Conservation (phyloP, 2,329 filamentous ascomycete species). For the Mollisiaceae sp. region DNA sequence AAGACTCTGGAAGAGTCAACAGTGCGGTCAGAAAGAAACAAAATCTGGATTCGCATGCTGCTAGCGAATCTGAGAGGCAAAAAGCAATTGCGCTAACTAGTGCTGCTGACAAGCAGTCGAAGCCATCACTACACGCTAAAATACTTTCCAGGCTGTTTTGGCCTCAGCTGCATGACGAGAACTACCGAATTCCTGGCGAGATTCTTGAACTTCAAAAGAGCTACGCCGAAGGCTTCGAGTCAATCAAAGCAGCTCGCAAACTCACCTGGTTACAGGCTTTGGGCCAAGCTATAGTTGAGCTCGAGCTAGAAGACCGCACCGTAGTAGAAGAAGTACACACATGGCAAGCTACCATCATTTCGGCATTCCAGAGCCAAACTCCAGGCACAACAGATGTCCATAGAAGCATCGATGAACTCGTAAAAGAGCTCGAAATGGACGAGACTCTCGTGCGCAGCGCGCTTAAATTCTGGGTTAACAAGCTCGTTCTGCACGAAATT, state of each 20-base stretch:
- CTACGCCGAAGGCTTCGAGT: constrained; percentile 79
- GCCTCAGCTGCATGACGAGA: constrained; percentile 77
- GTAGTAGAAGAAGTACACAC: constrained; percentile 76
- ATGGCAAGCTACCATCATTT: constrained; percentile 87
- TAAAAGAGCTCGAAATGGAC: constrained; percentile 69
- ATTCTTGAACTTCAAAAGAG: constrained; percentile 66
- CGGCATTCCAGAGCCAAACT: constrained; percentile 68
- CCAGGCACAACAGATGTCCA: constrained; percentile 35
- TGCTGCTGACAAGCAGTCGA: constrained; percentile 40
- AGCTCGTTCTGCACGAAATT: constrained; percentile 66
- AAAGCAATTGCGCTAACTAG: constrained; percentile 42
- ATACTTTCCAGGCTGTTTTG: constrained; percentile 94
- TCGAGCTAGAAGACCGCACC: constrained; percentile 82
- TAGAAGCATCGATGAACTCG: constrained; percentile 58
- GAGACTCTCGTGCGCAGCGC: constrained; percentile 71
- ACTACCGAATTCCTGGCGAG: constrained; percentile 65
- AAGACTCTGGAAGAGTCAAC: constrained; percentile 80
- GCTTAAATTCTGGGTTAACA: constrained; percentile 73
- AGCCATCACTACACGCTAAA: constrained; percentile 69
- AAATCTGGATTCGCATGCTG: constrained; percentile 41
- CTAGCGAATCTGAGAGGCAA: constrained; percentile 38
- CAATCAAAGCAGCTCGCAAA: constrained; percentile 81
- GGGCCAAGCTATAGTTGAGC: constrained; percentile 78
- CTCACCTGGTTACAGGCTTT: constrained; percentile 87
- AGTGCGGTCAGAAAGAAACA: constrained; percentile 63